Evolutionary conservation across 306 rosid genomes (phyloP), one percentile per base, ranked within the genome.

Genomic region (Elaeagnus macrophylla): DNA sequence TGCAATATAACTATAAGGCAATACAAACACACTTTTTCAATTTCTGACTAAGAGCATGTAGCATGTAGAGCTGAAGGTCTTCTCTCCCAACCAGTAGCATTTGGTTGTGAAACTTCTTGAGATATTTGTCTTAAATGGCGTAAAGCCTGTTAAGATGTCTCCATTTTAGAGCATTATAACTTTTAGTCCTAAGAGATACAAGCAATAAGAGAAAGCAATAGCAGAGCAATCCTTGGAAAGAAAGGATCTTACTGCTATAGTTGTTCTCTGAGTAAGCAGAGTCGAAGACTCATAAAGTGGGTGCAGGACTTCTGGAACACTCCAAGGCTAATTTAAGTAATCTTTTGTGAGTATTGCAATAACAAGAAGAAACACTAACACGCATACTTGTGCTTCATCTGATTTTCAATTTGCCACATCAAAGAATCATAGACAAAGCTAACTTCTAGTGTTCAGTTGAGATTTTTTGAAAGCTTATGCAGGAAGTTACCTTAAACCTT

Each of bases 41-140:
- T 70, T 81, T 65, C 79, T 91, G 96, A 61, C 97, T 78, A 52
- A 91, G 93, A 0, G 83, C 82, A 1, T 96, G 83, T n/a, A n/a
- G n/a, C n/a, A n/a, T n/a, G n/a, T 42, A 91, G 81, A 55, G 95
- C 97, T 48, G 95, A 80, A 51, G 97, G 97, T 65, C 94, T 78
- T 68, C 96, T 80, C 47, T 93, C 95, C 97, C 97, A 91, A 37
- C 97, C 97, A 6, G 80, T 67, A 15, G 67, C 88, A 73, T 74
- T 84, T 60, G 97, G 96, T 75, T 86, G 97, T 64, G 97, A 86
- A 80, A 82, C 72, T n/a, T n/a, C n/a, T n/a, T n/a, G n/a, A n/a
- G n/a, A n/a, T n/a, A n/a, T n/a, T n/a, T n/a, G n/a, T n/a, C 97
- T 84, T 72, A 91, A 41, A 71, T 83, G 83, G 47, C 96, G 91